Percentiles rank a stretch among this genome's conserved stretches.
Evolutionary conservation across 2,329 filamentous ascomycete genomes (phyloP).

Genomic region (Biscogniauxia sp.): DNA sequence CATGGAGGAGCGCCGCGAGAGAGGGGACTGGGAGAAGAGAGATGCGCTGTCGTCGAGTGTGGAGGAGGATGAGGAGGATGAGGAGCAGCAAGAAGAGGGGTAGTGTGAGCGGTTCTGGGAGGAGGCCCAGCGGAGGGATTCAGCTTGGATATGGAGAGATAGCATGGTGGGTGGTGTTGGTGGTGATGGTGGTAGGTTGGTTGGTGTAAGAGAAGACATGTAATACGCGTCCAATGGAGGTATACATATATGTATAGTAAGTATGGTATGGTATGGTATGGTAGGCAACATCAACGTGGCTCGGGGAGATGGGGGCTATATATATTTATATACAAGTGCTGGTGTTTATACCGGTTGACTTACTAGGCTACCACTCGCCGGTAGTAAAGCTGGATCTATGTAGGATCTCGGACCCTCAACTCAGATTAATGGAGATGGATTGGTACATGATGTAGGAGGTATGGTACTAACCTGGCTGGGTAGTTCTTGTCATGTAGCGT

Average conservation of each 20-base stretch:
- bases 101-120: conserved; percentile 16
- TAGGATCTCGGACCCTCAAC: too few relatives aligned
- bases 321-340: not conserved
- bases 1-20: conserved; percentile 25
- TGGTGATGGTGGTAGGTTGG: not conserved
- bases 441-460: too few relatives aligned
- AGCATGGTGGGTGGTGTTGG: conserved; percentile 18
- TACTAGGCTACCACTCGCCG: not conserved
- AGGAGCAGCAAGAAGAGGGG: conserved; percentile 14
- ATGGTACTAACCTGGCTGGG: not conserved
- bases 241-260: conserved; percentile 7
- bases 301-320: not conserved
- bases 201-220: conserved; percentile 10
- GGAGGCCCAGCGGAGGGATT: conserved; percentile 25
- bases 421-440: too few relatives aligned
- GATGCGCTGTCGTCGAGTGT: conserved; percentile 6
- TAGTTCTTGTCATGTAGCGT: conserved; percentile 1
- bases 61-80: conserved; percentile 7
- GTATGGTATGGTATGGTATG: not conserved
- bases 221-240: too few relatives aligned
- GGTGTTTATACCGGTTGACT: not conserved
- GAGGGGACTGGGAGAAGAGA: conserved; percentile 22
- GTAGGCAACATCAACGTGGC: conserved; percentile 4
- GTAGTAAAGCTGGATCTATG: not conserved
- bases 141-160: conserved; percentile 25